phyloP scores from a whole-genome alignment of 2,329 filamentous ascomycete genomes.

The Huntiella decipiens region DNA sequence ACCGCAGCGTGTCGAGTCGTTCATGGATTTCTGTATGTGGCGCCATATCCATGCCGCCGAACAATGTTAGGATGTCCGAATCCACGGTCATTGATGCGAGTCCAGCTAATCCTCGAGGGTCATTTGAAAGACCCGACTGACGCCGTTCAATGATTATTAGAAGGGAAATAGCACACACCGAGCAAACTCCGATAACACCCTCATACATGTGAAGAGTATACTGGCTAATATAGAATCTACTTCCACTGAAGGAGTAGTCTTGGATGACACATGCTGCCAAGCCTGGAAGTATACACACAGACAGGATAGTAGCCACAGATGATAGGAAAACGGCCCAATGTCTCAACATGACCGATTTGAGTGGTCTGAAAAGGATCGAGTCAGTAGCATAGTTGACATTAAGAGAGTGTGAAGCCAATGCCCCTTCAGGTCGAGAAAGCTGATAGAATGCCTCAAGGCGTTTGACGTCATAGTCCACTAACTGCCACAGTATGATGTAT shows the following conservation, averaged over 20 bases:
- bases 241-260: not conserved
- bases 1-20: slow-evolving; percentile 45
- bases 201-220: slow-evolving; percentile 45
- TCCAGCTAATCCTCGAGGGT: slow-evolving; percentile 55
- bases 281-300: slow-evolving; percentile 49
- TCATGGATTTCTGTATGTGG: slow-evolving; percentile 48
- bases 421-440: slow-evolving; percentile 39
- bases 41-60: slow-evolving; percentile 51
- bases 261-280: slow-evolving; percentile 36
- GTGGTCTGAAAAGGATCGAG: slow-evolving; percentile 44
- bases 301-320: slow-evolving; percentile 43
- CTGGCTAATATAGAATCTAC: slow-evolving; percentile 30
- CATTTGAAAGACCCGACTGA: slow-evolving; percentile 44
- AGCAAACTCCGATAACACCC: slow-evolving; percentile 34
- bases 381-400: slow-evolving; percentile 58
- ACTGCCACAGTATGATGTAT: slow-evolving; percentile 47
- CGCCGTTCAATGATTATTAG: slow-evolving; percentile 42
- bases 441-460: slow-evolving; percentile 48
- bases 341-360: slow-evolving; percentile 39
- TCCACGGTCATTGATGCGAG: slow-evolving; percentile 58
- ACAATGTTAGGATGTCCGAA: slow-evolving; percentile 54
- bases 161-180: slow-evolving; percentile 35
- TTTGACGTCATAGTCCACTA: slow-evolving; percentile 46
- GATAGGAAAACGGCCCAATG: slow-evolving; percentile 53
- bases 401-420: slow-evolving; percentile 44